phyloP scores from a whole-genome alignment of 495 filamentous ascomycete genomes.

The Coniosporium apollinis region DNA sequence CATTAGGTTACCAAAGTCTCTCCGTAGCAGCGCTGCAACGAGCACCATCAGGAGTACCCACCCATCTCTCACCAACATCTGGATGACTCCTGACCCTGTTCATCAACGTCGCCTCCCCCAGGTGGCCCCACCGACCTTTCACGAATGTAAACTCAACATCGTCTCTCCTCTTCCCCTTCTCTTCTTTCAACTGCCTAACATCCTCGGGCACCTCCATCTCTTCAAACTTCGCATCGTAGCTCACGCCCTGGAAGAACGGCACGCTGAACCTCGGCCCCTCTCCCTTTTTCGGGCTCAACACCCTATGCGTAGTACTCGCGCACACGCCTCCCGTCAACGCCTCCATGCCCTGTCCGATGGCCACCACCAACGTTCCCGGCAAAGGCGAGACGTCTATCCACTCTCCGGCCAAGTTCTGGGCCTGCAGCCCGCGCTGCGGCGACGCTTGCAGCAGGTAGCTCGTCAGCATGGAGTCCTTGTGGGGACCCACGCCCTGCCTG shows the following conservation, averaged over 20 bases:
- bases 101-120: constrained; percentile 65
- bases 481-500: constrained; percentile 69
- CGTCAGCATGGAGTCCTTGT: constrained; percentile 85
- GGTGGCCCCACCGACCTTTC: constrained; percentile 43
- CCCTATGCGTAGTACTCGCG: constrained; percentile 71
- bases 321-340: constrained; percentile 82
- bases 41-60: constrained; percentile 9
- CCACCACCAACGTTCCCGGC: constrained; percentile 52
- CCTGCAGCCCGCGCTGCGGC: constrained; percentile 67
- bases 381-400: constrained; percentile 68
- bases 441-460: constrained; percentile 77
- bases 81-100: constrained; percentile 85
- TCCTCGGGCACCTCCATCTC: constrained; percentile 53
- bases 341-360: constrained; percentile 85
- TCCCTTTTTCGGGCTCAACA: constrained; percentile 41
- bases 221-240: constrained; percentile 65
- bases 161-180: constrained; percentile 37
- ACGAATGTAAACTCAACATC: constrained; percentile 70
- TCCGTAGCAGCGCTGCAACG: background rate
- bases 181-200: constrained; percentile 39
- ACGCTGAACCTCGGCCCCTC: constrained; percentile 63
- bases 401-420: constrained; percentile 63
- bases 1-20: constrained; percentile 3
- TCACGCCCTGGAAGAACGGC: constrained; percentile 87
- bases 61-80: constrained; percentile 74